A percentile compares a stretch with the other conserved stretches of the same genome.
Conservation (phyloP, 768 basidiomycete species). For the Mycena crocata region DNA sequence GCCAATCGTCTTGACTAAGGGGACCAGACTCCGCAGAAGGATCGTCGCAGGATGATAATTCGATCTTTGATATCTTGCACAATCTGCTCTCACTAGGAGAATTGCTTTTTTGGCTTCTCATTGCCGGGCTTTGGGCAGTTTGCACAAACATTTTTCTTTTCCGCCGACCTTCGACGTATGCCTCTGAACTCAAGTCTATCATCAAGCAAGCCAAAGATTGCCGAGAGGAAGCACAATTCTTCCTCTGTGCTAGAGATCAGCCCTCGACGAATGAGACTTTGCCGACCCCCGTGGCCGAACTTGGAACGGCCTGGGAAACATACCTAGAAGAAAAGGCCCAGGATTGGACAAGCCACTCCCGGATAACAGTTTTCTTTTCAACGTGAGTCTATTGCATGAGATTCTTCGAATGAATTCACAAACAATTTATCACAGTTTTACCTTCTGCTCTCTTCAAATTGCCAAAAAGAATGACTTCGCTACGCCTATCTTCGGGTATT, state of each 20-base stretch:
- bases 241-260: not conserved
- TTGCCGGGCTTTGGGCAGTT: not conserved
- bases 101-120: not conserved
- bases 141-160: constrained; percentile 10
- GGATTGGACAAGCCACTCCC: constrained; percentile 5
- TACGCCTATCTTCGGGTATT: constrained; percentile 13
- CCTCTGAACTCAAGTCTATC: constrained; percentile 11
- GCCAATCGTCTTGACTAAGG: not conserved
- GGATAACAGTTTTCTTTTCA: not conserved
- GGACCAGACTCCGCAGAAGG: not conserved
- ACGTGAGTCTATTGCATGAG: not conserved
- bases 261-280: not conserved
- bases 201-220: not conserved
- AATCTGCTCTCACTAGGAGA: not conserved
- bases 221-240: not conserved
- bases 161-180: not conserved
- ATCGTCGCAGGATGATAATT: not conserved
- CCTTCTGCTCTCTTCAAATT: constrained; percentile 13
- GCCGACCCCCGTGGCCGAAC: not conserved
- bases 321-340: constrained; percentile 9
- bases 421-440: not conserved
- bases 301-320: constrained; percentile 1
- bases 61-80: not conserved
- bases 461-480: constrained; percentile 15
- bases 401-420: not conserved